These are phyloP conservation scores for Trichaptum fuscoviolaceum DNA, from an alignment of 768 basidiomycete genomes.

Conservation along the genomic window DNA sequence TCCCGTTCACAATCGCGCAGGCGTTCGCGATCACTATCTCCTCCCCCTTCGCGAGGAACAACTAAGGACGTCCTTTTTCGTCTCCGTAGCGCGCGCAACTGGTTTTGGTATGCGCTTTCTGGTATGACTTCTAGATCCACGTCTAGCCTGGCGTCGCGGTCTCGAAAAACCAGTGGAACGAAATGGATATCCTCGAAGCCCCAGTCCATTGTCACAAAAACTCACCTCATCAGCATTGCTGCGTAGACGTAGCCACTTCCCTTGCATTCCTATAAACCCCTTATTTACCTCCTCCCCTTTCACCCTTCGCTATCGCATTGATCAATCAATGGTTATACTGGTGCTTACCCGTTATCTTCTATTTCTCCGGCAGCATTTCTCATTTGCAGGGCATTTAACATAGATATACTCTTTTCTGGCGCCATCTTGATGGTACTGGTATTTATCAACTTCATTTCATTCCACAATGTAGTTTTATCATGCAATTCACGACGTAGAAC, in stretches of 20 bases:
- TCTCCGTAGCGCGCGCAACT: conserved; percentile 2
- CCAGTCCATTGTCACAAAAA: background rate
- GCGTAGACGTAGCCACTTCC: background rate
- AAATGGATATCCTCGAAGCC: background rate
- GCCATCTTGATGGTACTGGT: background rate
- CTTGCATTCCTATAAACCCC: background rate
- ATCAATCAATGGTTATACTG: background rate
- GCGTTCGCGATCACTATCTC: background rate
- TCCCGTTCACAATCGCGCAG: background rate
- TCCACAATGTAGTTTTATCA: background rate
- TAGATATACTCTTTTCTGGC: background rate
- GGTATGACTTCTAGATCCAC: background rate
- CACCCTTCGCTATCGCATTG: background rate
- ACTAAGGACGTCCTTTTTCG: background rate
- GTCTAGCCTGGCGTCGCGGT: background rate
- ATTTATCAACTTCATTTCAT: background rate
- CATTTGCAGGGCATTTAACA: background rate
- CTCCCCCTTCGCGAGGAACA: background rate
- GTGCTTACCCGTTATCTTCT: background rate
- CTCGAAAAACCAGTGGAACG: background rate
- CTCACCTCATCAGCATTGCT: background rate
- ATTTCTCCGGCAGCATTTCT: background rate
- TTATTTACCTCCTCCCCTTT: background rate
- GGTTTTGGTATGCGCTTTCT: conserved; percentile 2
- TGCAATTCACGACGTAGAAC: background rate